Evolutionary conservation across 2,329 filamentous ascomycete species (phyloP), one percentile per base, ranked within the genome.

Genomic region (Hypoxylon sp.): DNA sequence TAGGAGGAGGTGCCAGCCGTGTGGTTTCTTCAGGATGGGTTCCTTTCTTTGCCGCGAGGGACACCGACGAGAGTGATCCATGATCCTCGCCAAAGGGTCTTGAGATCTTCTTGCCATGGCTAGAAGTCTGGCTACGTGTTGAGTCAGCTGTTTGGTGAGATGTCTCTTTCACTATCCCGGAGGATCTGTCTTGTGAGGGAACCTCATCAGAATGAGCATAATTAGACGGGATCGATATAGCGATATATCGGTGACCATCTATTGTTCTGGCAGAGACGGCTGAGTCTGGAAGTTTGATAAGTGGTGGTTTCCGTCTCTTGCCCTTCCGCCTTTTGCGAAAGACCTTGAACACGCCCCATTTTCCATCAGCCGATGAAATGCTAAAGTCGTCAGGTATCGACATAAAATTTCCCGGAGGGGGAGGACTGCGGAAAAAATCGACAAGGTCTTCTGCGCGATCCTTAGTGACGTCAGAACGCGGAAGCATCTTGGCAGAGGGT

Each of bases 141-240:
- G 68, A 47, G 35, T 73, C 69, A 8, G 71, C 56, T 10, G 71
- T 70, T 10, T 68, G 64, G 5, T 69, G 37, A 44, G 70, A 65
- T 54, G 71, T 67, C 17, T 63, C 56, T 48, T 73, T 67, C 33
- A 59, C 50, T 1, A 70, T 65, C 26, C 70, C 63, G 55, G 72
- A 67, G 39, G 69, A 58, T 11, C 73, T 70, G 29, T 76, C 71
- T 51, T 76, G 75, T 39, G 75, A 72, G 26, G 69, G 61, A 26
- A 73, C 67, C 5, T 74, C 70, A 2, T 79, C 80, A 47, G 84
- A 77, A 22, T 85, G 82, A 4, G 82, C 83, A 63, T 86, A 79
- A 69, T 87, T 82, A 11, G 84, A 65, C 1, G 88, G 87, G 48
- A 90, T 88, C 0, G 87, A 88, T 56, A 90, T 90, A 64, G 87